Evolutionary conservation across 352 stramenopile genomes (phyloP), one percentile per base, ranked within the genome.

Genomic region (Pythium vanterpoolii): DNA sequence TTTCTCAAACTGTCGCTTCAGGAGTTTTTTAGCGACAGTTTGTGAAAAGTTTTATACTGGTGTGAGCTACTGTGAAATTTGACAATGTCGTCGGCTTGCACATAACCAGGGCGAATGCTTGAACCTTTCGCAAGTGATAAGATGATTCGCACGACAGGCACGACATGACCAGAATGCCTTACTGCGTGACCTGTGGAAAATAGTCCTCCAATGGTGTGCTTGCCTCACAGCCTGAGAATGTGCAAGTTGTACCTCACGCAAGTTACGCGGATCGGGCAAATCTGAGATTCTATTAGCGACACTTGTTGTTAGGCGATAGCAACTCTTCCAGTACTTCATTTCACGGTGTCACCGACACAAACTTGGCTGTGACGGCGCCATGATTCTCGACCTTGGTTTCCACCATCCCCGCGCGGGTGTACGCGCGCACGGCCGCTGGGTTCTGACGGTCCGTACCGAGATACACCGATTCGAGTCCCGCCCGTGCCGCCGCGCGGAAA

Each of bases 401-500:
- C 42, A 60, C 39, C 59, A 71, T 71, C 1, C 64, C 48, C 3
- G 60, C 51, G 28, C 56, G 65, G 1, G 4, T 4, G 38, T 69
- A 72, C 23, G 56, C 55, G 7, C 24, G 50, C 30, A 72, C 42
- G 5, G 60, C 65, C 4, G 49, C 50, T 4, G 18, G 30, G 42
- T 72, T 72, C 18, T 47, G 4, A 0, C 33, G n/a, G 40, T 72
- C 60, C 10, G 65, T 69, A 11, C 56, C 65, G 4, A 72, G 33
- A 3, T 50, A 48, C n/a, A 72, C 51, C 28, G 45, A 49, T 6
- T 67, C 36, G 7, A 57, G 23, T 6, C 49, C 58, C 0, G 58
- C 39, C 3, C 16, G 50, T 10, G 26, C 38, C 7, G 46, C 46
- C 3, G 27, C 46, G 4, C 24, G 26, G 7, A 53, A 53, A 18